Conservation (phyloP, 768 basidiomycete genomes). For the Rhodotorula sphaerocarpa region DNA sequence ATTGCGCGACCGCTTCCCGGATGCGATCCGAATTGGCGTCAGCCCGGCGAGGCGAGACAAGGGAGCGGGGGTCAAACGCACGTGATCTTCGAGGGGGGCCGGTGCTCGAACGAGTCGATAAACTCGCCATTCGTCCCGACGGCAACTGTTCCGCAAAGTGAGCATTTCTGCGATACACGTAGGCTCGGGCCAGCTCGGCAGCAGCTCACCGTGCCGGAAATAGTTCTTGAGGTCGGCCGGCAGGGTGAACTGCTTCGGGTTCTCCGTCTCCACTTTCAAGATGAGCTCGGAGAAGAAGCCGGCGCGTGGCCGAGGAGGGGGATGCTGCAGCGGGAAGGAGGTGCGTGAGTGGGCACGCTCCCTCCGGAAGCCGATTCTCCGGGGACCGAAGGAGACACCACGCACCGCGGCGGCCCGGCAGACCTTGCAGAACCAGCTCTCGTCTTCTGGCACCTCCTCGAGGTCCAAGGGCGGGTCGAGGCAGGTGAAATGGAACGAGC, state of each 20-base stretch:
- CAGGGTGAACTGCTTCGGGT: constrained; percentile 37
- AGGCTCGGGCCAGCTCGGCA: background rate
- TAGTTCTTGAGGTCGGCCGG: constrained; percentile 29
- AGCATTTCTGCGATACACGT: background rate
- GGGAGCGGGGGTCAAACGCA: constrained; percentile 20
- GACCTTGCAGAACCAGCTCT: constrained; percentile 52
- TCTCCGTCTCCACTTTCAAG: constrained; percentile 30
- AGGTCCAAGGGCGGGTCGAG: constrained; percentile 89
- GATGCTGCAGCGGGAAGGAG: constrained; percentile 16
- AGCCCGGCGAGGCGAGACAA: constrained; percentile 13
- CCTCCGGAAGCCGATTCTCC: background rate
- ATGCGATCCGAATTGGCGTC: no score
- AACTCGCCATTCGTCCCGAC: constrained; percentile 74
- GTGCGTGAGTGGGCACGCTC: background rate
- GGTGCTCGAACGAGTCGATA: constrained; percentile 51
- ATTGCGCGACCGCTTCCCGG: constrained; percentile 45
- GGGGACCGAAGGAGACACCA: background rate
- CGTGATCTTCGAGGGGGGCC: constrained; percentile 32
- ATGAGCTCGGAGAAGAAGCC: constrained; percentile 35
- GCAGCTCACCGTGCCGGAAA: constrained; percentile 36
- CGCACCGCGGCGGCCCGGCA: constrained; percentile 50
- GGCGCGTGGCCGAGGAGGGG: constrained; percentile 13
- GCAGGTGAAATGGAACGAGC: constrained; percentile 93
- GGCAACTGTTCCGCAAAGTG: constrained; percentile 52
- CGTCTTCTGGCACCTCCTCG: constrained; percentile 67